phyloP scores from a whole-genome alignment of 495 filamentous ascomycete species.

The Neurospora sp. region DNA sequence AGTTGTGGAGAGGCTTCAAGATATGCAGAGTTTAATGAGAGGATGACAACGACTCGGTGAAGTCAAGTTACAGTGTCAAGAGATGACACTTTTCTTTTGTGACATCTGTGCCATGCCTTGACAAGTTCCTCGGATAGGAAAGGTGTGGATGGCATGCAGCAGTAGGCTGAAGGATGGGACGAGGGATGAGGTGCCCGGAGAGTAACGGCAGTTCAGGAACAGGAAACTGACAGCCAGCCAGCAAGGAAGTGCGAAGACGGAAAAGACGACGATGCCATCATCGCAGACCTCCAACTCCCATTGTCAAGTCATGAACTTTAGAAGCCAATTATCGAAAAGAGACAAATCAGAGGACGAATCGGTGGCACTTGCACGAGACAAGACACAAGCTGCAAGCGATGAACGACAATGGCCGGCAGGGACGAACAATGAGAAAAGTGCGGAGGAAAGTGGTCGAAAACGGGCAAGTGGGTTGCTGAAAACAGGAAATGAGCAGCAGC shows the following conservation, averaged over 20 bases:
- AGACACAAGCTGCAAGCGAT: not conserved
- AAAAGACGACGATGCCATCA: not conserved
- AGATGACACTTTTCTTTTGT: not conserved
- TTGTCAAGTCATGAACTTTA: not conserved
- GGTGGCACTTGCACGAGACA: not conserved
- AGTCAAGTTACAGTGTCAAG: not conserved
- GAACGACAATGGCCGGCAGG: not conserved
- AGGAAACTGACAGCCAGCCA: not conserved
- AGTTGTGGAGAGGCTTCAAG: not conserved
- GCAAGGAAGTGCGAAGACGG: not conserved
- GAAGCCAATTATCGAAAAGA: not conserved
- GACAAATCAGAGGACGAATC: not conserved
- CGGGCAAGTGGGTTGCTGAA: conserved; percentile 14
- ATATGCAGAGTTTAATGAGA: not conserved
- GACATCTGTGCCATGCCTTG: not conserved
- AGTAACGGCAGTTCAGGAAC: not conserved
- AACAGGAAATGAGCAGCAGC: conserved; percentile 12
- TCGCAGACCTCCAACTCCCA: not conserved
- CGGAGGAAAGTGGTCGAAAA: conserved; percentile 6
- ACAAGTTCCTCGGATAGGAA: conserved; percentile 4
- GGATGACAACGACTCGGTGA: not conserved
- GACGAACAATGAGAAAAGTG: not conserved
- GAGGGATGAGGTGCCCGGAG: not conserved
- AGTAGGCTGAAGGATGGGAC: not conserved
- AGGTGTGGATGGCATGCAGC: conserved; percentile 1